A percentile compares a stretch with the other conserved stretches of the same genome.
Evolutionary conservation across 176 grass and related monocot genomes (phyloP).

Genomic region (Bothriochloa decipiens): DNA sequence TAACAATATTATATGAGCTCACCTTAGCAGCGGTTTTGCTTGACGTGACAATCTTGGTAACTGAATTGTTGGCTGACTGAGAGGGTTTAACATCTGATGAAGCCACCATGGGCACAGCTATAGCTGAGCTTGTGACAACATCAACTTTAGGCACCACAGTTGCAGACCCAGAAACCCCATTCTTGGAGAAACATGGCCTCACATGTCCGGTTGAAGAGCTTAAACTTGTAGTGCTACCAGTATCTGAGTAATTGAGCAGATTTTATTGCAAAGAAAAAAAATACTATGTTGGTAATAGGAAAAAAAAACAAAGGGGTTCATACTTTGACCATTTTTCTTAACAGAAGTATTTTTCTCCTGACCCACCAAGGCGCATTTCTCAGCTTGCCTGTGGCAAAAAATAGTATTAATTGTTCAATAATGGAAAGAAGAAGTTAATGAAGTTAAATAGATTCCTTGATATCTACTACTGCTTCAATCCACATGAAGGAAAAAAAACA

Average conservation of each 20-base stretch:
- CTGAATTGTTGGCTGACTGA: conserved; percentile 40
- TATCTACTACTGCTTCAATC: conserved; percentile 5
- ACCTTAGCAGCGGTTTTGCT: conserved; percentile 63
- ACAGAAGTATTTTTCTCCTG: conserved; percentile 33
- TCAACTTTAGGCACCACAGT: conserved; percentile 37
- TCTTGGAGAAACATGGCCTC: conserved; percentile 29
- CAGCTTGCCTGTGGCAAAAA: conserved; percentile 55
- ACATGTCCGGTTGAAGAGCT: conserved; percentile 14
- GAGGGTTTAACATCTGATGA: conserved; percentile 47
- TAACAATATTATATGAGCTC: conserved; percentile 22
- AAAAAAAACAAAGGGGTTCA: background rate
- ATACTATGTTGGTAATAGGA: background rate
- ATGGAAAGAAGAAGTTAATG: conserved; percentile 17
- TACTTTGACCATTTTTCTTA: conserved; percentile 45
- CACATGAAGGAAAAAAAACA: background rate
- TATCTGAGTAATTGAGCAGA: conserved; percentile 2
- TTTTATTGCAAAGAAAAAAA: conserved; percentile 34
- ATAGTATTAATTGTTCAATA: conserved; percentile 39
- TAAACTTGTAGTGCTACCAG: background rate
- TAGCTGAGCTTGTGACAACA: conserved; percentile 32
- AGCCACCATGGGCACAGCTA: conserved; percentile 8
- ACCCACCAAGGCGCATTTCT: conserved; percentile 6
- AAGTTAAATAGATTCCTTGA: background rate
- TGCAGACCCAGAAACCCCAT: conserved; percentile 35
- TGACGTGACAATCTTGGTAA: conserved; percentile 33